phyloP scores from a whole-genome alignment of 2,329 filamentous ascomycete genomes.

The Fusarium penzigii region DNA sequence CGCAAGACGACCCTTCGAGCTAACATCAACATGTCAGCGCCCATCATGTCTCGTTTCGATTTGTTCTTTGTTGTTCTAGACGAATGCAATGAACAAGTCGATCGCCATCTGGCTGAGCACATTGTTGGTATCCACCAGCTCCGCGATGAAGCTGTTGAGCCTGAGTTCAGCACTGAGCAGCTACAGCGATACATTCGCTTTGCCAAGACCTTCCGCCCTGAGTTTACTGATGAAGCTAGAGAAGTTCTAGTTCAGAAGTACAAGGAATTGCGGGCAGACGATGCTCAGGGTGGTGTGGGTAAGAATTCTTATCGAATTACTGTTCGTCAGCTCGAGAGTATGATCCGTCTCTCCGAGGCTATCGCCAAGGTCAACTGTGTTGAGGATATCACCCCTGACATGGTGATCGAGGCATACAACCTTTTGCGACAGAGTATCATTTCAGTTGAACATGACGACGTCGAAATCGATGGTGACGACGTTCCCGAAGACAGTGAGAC shows the following conservation, averaged over 20 bases:
- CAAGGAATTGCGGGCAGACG: slow-evolving; percentile 91
- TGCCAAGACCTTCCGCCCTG: slow-evolving; percentile 88
- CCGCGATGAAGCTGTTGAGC: slow-evolving; percentile 86
- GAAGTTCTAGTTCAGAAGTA: slow-evolving; percentile 86
- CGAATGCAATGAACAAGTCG: slow-evolving; percentile 90
- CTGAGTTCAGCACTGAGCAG: slow-evolving; percentile 95
- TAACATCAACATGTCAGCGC: slow-evolving; percentile 98
- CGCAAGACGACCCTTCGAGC: slow-evolving; percentile 89
- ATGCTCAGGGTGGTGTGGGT: slow-evolving; percentile 90
- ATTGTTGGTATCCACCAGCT: slow-evolving; percentile 94
- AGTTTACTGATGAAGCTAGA: slow-evolving; percentile 87
- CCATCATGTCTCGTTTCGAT: slow-evolving; percentile 99
- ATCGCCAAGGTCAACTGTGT: slow-evolving; percentile 98
- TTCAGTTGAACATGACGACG: slow-evolving; percentile 94
- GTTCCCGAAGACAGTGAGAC: slow-evolving; percentile 47
- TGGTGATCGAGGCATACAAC: slow-evolving; percentile 91
- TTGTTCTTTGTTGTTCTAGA: slow-evolving; percentile 97
- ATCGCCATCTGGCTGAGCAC: slow-evolving; percentile 88
- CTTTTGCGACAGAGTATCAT: slow-evolving; percentile 94
- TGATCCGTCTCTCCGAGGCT: slow-evolving; percentile 95
- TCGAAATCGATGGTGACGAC: slow-evolving; percentile 82
- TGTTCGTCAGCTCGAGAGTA: slow-evolving; percentile 89
- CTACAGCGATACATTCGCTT: slow-evolving; percentile 97
- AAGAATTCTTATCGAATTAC: slow-evolving; percentile 97
- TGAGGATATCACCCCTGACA: slow-evolving; percentile 79